These are phyloP conservation scores for Cenchrus fungigraminus DNA, from an alignment of 176 grass and related monocot species.

Conservation along the genomic window DNA sequence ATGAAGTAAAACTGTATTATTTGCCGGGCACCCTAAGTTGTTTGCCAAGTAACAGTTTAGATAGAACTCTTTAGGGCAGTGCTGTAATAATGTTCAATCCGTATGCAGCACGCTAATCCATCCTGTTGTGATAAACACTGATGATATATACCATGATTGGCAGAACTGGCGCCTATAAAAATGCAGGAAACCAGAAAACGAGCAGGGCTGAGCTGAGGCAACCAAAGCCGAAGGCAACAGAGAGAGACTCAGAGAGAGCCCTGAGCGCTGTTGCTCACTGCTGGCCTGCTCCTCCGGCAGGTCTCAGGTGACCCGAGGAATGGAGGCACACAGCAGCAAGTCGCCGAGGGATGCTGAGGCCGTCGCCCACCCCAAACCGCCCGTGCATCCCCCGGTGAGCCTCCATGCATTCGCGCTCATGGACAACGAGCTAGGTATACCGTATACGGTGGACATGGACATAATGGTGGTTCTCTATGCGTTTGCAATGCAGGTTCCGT, in stretches of 20 bases:
- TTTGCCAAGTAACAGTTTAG: too few relatives aligned
- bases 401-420: too few relatives aligned
- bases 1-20: too few relatives aligned
- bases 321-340: conserved; percentile 27
- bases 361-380: conserved; percentile 10
- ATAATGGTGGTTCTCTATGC: background rate
- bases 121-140: too few relatives aligned
- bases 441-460: background rate
- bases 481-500: conserved; percentile 3
- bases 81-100: too few relatives aligned
- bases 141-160: too few relatives aligned
- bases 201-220: background rate
- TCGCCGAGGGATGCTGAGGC: conserved; percentile 17
- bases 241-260: background rate
- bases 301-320: background rate
- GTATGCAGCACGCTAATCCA: too few relatives aligned
- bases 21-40: too few relatives aligned
- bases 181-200: too few relatives aligned
- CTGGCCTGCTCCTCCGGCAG: background rate
- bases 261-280: background rate
- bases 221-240: background rate
- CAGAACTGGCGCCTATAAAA: too few relatives aligned
- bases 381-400: background rate
- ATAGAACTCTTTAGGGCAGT: too few relatives aligned
- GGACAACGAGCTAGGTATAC: background rate